Base-by-base conservation (phyloP, 2,329 filamentous ascomycete genomes). In the Onygena corvina region DNA sequence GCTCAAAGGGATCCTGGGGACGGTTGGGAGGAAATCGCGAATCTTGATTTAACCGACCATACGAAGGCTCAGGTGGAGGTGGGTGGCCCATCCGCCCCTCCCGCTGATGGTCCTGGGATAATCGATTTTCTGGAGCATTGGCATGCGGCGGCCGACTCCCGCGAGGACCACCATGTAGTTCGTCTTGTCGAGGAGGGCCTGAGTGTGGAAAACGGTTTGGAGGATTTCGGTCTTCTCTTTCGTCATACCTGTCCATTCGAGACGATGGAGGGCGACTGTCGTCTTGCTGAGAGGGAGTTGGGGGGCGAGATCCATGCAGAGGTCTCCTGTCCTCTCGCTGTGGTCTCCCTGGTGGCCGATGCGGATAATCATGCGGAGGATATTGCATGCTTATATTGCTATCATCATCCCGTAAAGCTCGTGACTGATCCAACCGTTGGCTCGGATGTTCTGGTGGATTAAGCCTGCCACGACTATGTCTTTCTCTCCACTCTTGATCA, bases 91-190 rank as follows among this genome's bases (percentile, higher is more conserved):
- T 53, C 33, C 71, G 61, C 23, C 58, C 48, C 5, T 61, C 56
- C 31, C 69, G 63, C 21, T 57, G 50, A 16, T 56, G 51, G 33
- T 66, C 61, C 29, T 55, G 49, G 8, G 59, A 47, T 5, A 59
- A 45, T 34, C 54, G 55, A 7, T 57, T 59, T 16, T 56, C 52
- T 50, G 50, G 56, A 40, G 72, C 66, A 47, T 68, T 68, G 46
- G 40, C 47, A 18, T 34, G 49, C 25, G 12, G 47, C 27, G 38
- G 11, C 46, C 54, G 53, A 40, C 54, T 51, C 6, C 64, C 64
- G 50, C 75, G 71, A 48, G 76, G 76, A 12, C 75, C 76, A 16
- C 71, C 72, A 4, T 76, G 77, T 38, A 75, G 66, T 45, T 69
- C 66, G 12, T 71, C 74, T 53, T 66, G 67, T 31, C 61, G 64